Conservation (phyloP, 164 flowering plant genomes). For the Cinnamomum micranthum region DNA sequence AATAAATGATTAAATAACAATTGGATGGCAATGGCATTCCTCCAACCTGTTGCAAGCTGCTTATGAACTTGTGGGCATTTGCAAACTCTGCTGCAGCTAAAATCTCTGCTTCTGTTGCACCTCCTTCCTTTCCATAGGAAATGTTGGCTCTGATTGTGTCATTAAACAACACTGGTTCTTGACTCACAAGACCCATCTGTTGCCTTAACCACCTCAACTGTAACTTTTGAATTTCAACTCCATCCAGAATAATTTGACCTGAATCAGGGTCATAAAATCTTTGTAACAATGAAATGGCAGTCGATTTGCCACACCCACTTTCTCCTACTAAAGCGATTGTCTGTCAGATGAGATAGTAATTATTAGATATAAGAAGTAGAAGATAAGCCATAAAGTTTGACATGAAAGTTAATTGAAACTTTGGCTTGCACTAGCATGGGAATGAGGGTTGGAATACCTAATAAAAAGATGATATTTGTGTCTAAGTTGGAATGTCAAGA, state of each 20-base stretch:
- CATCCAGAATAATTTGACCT: slow-evolving; percentile 28
- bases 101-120: slow-evolving; percentile 17
- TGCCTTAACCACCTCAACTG: slow-evolving; percentile 28
- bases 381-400: too few species aligned
- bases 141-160: slow-evolving; percentile 36
- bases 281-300: slow-evolving; percentile 28
- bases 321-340: slow-evolving; percentile 34
- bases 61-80: slow-evolving; percentile 30
- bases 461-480: too few species aligned
- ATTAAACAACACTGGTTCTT: slow-evolving; percentile 32
- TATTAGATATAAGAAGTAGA: neutral
- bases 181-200: slow-evolving; percentile 33
- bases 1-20: neutral
- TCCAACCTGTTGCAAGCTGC: slow-evolving; percentile 18
- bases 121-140: slow-evolving; percentile 33
- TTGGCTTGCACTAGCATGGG: too few species aligned
- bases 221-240: slow-evolving; percentile 24
- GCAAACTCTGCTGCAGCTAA: slow-evolving; percentile 13
- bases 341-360: slow-evolving; percentile 1
- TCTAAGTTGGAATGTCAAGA: too few species aligned
- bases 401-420: too few species aligned
- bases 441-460: too few species aligned
- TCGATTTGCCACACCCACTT: slow-evolving; percentile 38
- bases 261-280: slow-evolving; percentile 34
- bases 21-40: neutral